Percentiles rank a stretch among this genome's conserved stretches.
Conservation (phyloP, 2,329 filamentous ascomycete species). For the Pseudocercospora crystallina region DNA sequence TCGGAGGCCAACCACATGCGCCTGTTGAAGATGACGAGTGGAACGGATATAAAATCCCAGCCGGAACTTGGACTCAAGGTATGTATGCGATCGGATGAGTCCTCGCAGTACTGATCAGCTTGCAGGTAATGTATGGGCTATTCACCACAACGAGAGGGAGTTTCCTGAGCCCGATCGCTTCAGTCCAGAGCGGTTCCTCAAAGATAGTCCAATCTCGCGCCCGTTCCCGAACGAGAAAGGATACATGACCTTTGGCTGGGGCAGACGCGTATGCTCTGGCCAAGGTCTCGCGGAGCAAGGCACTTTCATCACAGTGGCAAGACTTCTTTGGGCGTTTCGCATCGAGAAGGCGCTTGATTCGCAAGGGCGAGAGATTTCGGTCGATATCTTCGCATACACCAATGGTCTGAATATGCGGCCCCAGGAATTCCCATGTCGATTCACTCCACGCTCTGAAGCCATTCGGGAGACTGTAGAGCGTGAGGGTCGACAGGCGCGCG, state of each 20-base stretch:
- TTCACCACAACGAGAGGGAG: constrained; percentile 52
- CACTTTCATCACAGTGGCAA: constrained; percentile 7
- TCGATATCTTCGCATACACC: constrained; percentile 30
- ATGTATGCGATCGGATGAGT: no score
- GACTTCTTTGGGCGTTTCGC: constrained; percentile 5
- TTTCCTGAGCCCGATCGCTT: constrained; percentile 52
- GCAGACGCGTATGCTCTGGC: constrained; percentile 43
- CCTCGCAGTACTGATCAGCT: no score
- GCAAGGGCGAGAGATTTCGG: neutral
- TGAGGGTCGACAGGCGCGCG: constrained; percentile 54
- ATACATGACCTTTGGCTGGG: constrained; percentile 60
- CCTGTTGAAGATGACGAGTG: constrained; percentile 28
- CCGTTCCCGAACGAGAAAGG: constrained; percentile 44
- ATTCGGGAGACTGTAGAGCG: constrained; percentile 53
- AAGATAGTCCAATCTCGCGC: constrained; percentile 39
- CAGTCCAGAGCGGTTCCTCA: constrained; percentile 45
- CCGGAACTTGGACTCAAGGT: constrained; percentile 24
- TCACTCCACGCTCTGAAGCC: constrained; percentile 51
- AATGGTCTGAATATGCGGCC: constrained; percentile 62
- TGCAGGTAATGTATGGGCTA: constrained; percentile 29
- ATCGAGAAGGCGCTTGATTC: constrained; percentile 4
- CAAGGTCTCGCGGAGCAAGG: constrained; percentile 6
- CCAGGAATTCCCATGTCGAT: constrained; percentile 55
- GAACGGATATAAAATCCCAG: constrained; percentile 30
- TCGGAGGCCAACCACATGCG: constrained; percentile 61